A percentile compares a stretch with the other conserved stretches of the same genome.
phyloP scores from a whole-genome alignment of 2,329 filamentous ascomycete species.

The Sphaerostilbella broomeana region DNA sequence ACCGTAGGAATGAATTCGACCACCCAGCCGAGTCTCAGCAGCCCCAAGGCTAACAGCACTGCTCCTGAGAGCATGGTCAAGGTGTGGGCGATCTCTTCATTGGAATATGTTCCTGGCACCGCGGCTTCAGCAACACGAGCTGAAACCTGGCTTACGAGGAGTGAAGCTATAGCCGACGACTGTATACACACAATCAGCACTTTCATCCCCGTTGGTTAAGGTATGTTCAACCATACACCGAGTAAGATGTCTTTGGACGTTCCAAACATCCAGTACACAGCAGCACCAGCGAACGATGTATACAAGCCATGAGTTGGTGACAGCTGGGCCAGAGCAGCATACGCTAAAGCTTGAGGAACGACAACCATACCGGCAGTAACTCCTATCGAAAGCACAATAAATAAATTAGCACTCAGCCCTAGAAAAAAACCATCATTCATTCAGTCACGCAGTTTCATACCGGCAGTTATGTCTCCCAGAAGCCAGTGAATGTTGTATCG shows the following conservation, averaged over 20 bases:
- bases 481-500: slow-evolving; percentile 70
- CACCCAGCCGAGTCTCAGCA: slow-evolving; percentile 43
- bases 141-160: slow-evolving; percentile 43
- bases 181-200: slow-evolving; percentile 22
- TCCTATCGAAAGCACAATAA: slow-evolving; percentile 21
- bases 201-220: not conserved
- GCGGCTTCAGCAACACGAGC: slow-evolving; percentile 27
- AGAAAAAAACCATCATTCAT: not conserved
- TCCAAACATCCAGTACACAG: slow-evolving; percentile 78
- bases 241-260: slow-evolving; percentile 84
- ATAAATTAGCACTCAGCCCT: not conserved
- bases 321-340: slow-evolving; percentile 64
- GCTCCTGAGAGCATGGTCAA: slow-evolving; percentile 40
- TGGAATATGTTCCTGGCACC: slow-evolving; percentile 28
- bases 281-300: slow-evolving; percentile 73
- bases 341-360: slow-evolving; percentile 75
- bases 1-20: slow-evolving; percentile 46
- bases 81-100: slow-evolving; percentile 37
- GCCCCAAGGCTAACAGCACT: slow-evolving; percentile 38
- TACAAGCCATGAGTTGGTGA: slow-evolving; percentile 67
- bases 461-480: slow-evolving; percentile 65
- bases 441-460: slow-evolving; percentile 29
- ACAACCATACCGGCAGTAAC: slow-evolving; percentile 59
- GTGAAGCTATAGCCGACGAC: slow-evolving; percentile 50
- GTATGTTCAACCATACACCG: slow-evolving; percentile 37